Conservation (phyloP, 148 eudicot species). For the Tetragonia tetragonoides region DNA sequence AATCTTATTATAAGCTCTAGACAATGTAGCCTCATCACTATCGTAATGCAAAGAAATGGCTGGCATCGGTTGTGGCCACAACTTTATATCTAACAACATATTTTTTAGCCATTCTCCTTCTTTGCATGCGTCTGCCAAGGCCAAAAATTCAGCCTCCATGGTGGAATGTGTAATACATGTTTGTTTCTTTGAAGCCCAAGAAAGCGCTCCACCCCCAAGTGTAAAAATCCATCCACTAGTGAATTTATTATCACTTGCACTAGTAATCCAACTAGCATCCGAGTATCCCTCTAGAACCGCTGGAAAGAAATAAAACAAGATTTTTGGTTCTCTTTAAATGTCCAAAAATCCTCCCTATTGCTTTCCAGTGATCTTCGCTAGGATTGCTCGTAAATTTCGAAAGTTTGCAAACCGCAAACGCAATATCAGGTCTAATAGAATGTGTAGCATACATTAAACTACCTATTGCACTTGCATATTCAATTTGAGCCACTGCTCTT, state of each 20-base stretch:
- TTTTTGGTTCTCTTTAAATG: slow-evolving; percentile 2
- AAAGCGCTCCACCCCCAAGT: slow-evolving; percentile 17
- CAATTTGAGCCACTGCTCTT: background rate
- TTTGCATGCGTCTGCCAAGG: slow-evolving; percentile 14
- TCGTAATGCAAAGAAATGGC: too few species aligned
- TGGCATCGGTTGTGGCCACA: too few species aligned
- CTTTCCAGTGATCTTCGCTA: background rate
- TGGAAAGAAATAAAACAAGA: background rate
- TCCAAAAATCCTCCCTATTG: background rate
- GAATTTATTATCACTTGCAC: background rate
- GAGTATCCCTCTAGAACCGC: slow-evolving; percentile 7
- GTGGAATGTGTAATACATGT: slow-evolving; percentile 10
- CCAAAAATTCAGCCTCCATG: slow-evolving; percentile 17
- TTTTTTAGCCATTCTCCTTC: slow-evolving; percentile 17
- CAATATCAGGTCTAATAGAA: background rate
- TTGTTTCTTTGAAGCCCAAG: slow-evolving; percentile 19
- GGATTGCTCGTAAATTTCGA: slow-evolving; percentile 4
- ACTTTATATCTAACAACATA: background rate
- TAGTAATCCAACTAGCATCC: slow-evolving; percentile 14
- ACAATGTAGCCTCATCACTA: too few species aligned
- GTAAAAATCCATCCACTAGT: slow-evolving; percentile 1
- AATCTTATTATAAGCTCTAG: too few species aligned
- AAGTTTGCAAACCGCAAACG: slow-evolving; percentile 14
- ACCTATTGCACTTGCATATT: slow-evolving; percentile 24
- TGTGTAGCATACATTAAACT: slow-evolving; percentile 6